Percentiles rank a stretch among this genome's conserved stretches.
These are phyloP conservation scores for Fusarium beomiforme DNA, from an alignment of 2,329 filamentous ascomycete species.

Conservation along the genomic window DNA sequence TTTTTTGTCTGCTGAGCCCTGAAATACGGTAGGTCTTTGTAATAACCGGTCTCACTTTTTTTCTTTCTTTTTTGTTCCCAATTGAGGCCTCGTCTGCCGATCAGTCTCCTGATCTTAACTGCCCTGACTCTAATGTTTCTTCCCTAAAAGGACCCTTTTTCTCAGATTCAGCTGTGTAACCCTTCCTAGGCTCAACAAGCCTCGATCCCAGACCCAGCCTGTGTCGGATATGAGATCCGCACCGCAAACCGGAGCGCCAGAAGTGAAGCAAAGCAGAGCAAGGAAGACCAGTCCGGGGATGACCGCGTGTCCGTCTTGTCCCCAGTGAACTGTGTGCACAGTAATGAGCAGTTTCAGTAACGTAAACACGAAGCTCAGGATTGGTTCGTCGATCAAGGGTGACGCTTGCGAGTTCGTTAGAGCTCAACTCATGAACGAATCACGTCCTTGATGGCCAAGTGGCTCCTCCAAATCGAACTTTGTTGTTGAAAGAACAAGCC, in stretches of 20 bases:
- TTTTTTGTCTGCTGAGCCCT: constrained; percentile 22
- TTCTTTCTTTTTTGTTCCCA: not conserved
- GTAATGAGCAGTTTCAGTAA: constrained; percentile 37
- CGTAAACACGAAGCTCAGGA: constrained; percentile 43
- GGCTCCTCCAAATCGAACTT: constrained; percentile 20
- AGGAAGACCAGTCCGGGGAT: constrained; percentile 36
- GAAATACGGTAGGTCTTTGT: not conserved
- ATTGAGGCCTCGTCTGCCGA: constrained; percentile 3
- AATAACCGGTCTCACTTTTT: constrained; percentile 15
- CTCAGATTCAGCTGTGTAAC: constrained; percentile 7
- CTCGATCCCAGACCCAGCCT: constrained; percentile 36
- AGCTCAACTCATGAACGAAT: constrained; percentile 33
- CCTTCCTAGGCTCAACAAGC: constrained; percentile 22
- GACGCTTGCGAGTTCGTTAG: constrained; percentile 28
- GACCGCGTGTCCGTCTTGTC: constrained; percentile 39
- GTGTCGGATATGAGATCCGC: constrained; percentile 37
- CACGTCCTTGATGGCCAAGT: constrained; percentile 27
- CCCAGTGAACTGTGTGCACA: constrained; percentile 26
- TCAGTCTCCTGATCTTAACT: constrained; percentile 9
- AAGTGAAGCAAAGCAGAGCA: constrained; percentile 12
- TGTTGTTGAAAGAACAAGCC: constrained; percentile 8
- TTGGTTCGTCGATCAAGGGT: constrained; percentile 39
- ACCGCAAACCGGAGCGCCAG: constrained; percentile 28
- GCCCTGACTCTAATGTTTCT: constrained; percentile 1
- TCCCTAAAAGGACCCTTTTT: constrained; percentile 22